A percentile compares a stretch with the other conserved stretches of the same genome.
These are phyloP conservation scores for Tardiomyces blankii DNA, from an alignment of 1,139 yeast species.

Conservation along the genomic window DNA sequence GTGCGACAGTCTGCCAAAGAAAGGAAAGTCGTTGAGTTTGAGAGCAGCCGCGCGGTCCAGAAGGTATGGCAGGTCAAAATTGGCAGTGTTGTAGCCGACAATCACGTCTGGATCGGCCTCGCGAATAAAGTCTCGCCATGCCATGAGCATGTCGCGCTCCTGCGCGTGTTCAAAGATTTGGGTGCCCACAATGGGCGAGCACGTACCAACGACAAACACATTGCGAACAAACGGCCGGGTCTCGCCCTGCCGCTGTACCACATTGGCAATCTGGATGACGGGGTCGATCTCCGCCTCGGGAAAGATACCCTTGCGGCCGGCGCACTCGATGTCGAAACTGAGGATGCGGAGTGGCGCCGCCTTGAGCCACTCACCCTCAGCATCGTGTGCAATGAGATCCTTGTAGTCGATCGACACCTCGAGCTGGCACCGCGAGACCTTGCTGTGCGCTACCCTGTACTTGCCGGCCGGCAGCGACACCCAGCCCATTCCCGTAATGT, in stretches of 20 bases:
- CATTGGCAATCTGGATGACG: slow-evolving; percentile 94
- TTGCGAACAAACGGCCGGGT: slow-evolving; percentile 82
- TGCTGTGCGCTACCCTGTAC: slow-evolving; percentile 35
- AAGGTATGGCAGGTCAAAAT: slow-evolving; percentile 90
- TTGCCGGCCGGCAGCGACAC: slow-evolving; percentile 71
- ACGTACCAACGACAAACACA: slow-evolving; percentile 85
- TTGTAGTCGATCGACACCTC: slow-evolving; percentile 63
- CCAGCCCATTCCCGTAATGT: slow-evolving; percentile 94
- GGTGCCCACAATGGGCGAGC: slow-evolving; percentile 90
- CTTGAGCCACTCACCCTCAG: slow-evolving; percentile 91
- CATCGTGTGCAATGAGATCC: slow-evolving; percentile 64
- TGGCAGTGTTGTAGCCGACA: slow-evolving; percentile 90
- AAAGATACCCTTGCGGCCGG: slow-evolving; percentile 92
- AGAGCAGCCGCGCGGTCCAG: slow-evolving; percentile 78
- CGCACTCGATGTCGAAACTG: slow-evolving; percentile 96
- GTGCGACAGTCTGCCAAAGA: slow-evolving; percentile 62
- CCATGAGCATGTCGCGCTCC: slow-evolving; percentile 73
- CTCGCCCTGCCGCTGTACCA: slow-evolving; percentile 76
- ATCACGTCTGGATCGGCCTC: slow-evolving; percentile 91
- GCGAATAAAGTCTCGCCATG: slow-evolving; percentile 78
- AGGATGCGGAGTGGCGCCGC: slow-evolving; percentile 90
- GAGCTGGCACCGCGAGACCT: slow-evolving; percentile 70
- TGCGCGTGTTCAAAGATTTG: slow-evolving; percentile 67
- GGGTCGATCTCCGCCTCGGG: slow-evolving; percentile 94
- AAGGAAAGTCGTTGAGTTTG: slow-evolving; percentile 61